A percentile compares a stretch with the other conserved stretches of the same genome.
Conservation (phyloP, 2,329 filamentous ascomycete genomes). For the Sporothrix humicola region DNA sequence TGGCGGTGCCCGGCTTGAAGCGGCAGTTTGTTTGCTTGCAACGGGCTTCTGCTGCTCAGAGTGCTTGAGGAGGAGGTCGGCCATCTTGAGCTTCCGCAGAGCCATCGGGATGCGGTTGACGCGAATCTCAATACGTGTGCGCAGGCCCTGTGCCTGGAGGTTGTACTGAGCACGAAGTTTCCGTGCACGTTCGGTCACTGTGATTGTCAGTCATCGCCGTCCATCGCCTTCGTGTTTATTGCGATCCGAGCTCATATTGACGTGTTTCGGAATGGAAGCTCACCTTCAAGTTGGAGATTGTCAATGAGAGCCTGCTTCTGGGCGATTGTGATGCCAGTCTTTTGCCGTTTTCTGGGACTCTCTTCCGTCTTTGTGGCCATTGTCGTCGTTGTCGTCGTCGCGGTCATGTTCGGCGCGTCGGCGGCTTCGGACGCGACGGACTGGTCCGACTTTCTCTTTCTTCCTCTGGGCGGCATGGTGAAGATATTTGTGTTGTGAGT, state of each 20-base stretch:
- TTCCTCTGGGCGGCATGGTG: conserved; percentile 54
- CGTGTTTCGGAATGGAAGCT: conserved; percentile 42
- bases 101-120: conserved; percentile 87
- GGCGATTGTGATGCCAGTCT: conserved; percentile 64
- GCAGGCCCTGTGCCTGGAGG: conserved; percentile 82
- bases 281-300: conserved; percentile 88
- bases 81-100: conserved; percentile 80
- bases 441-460: conserved; percentile 54
- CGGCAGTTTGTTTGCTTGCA: conserved; percentile 38
- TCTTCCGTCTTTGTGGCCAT: conserved; percentile 48
- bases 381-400: conserved; percentile 13
- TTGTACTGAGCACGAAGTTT: conserved; percentile 89
- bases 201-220: not conserved
- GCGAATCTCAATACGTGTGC: conserved; percentile 87
- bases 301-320: conserved; percentile 90
- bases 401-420: conserved; percentile 37
- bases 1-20: conserved; percentile 46
- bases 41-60: conserved; percentile 51
- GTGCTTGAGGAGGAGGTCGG: conserved; percentile 69
- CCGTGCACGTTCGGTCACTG: conserved; percentile 85
- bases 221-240: not conserved
- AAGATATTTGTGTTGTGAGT: not conserved
- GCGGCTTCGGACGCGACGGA: conserved; percentile 42
- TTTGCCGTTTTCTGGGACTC: conserved; percentile 69
- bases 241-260: not conserved